phyloP scores from a whole-genome alignment of 805 yeast species.

The Yamadazyma tumulicola region DNA sequence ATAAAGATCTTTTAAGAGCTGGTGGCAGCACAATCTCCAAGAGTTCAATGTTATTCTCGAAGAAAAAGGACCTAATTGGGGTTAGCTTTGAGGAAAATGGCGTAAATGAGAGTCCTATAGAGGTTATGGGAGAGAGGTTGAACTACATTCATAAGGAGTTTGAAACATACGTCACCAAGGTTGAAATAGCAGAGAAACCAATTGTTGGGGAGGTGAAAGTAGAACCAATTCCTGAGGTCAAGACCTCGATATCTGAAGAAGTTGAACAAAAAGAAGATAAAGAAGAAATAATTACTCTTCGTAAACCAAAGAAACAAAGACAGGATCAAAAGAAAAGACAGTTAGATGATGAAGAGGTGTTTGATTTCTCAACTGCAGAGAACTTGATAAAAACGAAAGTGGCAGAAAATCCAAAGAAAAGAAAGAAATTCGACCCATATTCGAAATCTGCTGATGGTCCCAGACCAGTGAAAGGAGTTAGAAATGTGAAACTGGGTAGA shows the following conservation, averaged over 20 bases:
- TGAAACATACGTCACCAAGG: conserved; percentile 3
- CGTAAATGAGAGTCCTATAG: conserved; percentile 12
- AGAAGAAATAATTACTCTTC: conserved; percentile 40
- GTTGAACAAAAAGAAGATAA: conserved; percentile 9
- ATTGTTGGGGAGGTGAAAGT: background rate
- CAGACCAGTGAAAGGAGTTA: conserved; percentile 46
- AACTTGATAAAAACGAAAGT: conserved; percentile 31
- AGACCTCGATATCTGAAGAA: background rate
- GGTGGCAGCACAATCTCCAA: conserved; percentile 4
- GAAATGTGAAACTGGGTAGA: conserved; percentile 32
- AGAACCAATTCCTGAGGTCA: conserved; percentile 1
- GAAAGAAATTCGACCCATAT: conserved; percentile 58
- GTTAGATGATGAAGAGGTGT: conserved; percentile 17
- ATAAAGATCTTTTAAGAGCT: conserved; percentile 9
- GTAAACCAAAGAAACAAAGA: conserved; percentile 14
- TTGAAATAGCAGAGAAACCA: background rate
- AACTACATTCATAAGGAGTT: conserved; percentile 9
- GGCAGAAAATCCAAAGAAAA: conserved; percentile 11
- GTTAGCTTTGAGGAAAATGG: conserved; percentile 14
- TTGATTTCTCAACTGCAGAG: conserved; percentile 46
- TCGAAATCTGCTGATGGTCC: conserved; percentile 49
- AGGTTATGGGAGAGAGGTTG: conserved; percentile 10
- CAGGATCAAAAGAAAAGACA: conserved; percentile 1
- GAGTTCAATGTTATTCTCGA: conserved; percentile 15
- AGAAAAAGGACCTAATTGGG: conserved; percentile 16